Conservation (phyloP, 352 stramenopile species). For the Plasmopara viticola region DNA sequence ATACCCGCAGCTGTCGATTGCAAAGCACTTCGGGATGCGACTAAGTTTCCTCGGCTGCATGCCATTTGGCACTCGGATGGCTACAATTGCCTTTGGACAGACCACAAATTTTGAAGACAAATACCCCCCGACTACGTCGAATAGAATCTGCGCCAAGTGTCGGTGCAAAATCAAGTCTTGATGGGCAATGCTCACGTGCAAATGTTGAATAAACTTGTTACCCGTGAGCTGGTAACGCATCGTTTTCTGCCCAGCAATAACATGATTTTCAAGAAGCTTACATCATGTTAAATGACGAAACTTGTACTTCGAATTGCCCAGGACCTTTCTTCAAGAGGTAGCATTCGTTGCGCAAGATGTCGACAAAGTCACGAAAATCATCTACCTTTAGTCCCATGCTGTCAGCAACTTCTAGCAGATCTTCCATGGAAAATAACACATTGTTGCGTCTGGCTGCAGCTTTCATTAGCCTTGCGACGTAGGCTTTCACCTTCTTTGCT, state of each 20-base stretch:
- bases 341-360: slow-evolving; percentile 82
- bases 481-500: slow-evolving; percentile 73
- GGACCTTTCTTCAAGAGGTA: slow-evolving; percentile 82
- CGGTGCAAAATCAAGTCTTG: too few species aligned
- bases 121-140: background rate
- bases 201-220: too few species aligned
- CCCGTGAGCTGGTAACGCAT: too few species aligned
- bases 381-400: slow-evolving; percentile 70
- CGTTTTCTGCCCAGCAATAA: background rate
- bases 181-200: too few species aligned
- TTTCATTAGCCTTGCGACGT: slow-evolving; percentile 73
- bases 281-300: slow-evolving; percentile 47
- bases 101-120: slow-evolving; percentile 37
- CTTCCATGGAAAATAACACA: slow-evolving; percentile 68
- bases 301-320: slow-evolving; percentile 71
- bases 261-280: slow-evolving; percentile 1
- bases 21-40: slow-evolving; percentile 30
- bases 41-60: slow-evolving; percentile 36
- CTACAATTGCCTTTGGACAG: slow-evolving; percentile 62
- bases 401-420: slow-evolving; percentile 64
- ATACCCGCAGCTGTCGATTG: slow-evolving; percentile 42
- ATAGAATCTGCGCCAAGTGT: background rate
- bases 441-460: slow-evolving; percentile 49
- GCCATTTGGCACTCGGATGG: slow-evolving; percentile 56
- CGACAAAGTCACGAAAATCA: slow-evolving; percentile 79